Base-by-base conservation (phyloP, 1,139 yeast species). In the Pichia sp. region DNA sequence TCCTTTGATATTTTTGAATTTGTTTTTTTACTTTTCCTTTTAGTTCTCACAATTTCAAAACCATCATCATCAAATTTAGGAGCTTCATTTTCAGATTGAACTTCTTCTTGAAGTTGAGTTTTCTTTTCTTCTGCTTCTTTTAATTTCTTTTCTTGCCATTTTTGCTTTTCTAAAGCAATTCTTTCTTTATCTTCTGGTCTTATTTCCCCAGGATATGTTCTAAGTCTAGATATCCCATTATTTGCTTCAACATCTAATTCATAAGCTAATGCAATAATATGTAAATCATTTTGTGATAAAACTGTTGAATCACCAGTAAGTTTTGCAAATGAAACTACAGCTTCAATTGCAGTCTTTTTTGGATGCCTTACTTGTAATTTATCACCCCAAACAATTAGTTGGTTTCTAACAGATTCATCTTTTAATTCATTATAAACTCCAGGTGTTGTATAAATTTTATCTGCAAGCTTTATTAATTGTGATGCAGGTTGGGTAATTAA, bases 301-400 rank as follows among this genome's bases (percentile, higher is more conserved):
- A 92, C 97, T 3, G 86, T 72, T 57, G 74, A 85, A 69, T 94
- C 99, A 62, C 99, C 98, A 0, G 98, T 90, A 49, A 84, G 70
- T 61, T 79, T 84, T 27, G 98, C 84, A 71, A 92, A 90, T 7
- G 75, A 78, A 10, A 76, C 71, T 10, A 89, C 95, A 52, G 76
- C 77, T 53, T 78, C 78, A 44, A 89, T 76, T 30, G 76, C 77
- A 40, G 68, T 80, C 5, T 78, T 73, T 51, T 74, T 78, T 3
- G 98, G 98, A 58, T 90, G 97, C 65, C 89, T 78, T 34, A 83
- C 68, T 52, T 72, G 69, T 47, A 84, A 67, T 28, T 66, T 67
- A 47, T 83, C 86, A 37, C 83, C 87, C 96, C 97, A 90, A 4
- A 75, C 63, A 37, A 84, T 68, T 47, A 92, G 70, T 60, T 90